Percentiles rank a stretch among this genome's conserved stretches.
These are phyloP conservation scores for Ceratocystis harringtonii DNA, from an alignment of 2,329 filamentous ascomycete genomes.

Conservation along the genomic window DNA sequence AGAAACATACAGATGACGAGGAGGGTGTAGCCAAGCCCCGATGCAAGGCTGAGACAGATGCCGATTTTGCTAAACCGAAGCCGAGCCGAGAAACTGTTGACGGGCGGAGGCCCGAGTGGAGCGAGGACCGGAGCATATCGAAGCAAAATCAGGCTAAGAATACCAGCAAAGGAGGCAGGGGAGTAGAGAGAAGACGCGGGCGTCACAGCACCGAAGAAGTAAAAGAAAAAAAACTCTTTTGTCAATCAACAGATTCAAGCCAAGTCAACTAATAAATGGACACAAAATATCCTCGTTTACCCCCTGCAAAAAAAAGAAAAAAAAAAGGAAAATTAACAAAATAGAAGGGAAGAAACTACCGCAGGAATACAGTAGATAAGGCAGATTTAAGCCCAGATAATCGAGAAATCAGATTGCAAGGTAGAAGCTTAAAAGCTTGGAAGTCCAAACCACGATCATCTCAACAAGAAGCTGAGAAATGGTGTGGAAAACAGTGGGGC, in stretches of 20 bases:
- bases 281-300: background rate
- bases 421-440: no score
- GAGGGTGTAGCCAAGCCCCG: slow-evolving; percentile 2
- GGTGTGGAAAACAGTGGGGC: no score
- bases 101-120: slow-evolving; percentile 11
- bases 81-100: slow-evolving; percentile 8
- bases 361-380: background rate
- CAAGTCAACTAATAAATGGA: background rate
- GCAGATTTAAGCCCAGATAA: no score
- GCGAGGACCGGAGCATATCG: slow-evolving; percentile 8
- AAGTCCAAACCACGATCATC: no score
- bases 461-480: no score
- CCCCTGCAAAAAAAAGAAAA: background rate
- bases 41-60: background rate
- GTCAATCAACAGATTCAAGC: background rate
- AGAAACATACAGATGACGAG: slow-evolving; percentile 5
- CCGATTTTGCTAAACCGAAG: background rate
- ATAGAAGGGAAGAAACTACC: background rate
- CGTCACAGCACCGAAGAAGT: background rate
- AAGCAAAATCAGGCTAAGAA: background rate
- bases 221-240: background rate
- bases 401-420: no score
- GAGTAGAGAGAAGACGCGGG: background rate
- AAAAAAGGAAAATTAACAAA: background rate
- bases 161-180: background rate